Evolutionary conservation across 805 yeast species (phyloP).

Genomic region (Candida verbasci): DNA sequence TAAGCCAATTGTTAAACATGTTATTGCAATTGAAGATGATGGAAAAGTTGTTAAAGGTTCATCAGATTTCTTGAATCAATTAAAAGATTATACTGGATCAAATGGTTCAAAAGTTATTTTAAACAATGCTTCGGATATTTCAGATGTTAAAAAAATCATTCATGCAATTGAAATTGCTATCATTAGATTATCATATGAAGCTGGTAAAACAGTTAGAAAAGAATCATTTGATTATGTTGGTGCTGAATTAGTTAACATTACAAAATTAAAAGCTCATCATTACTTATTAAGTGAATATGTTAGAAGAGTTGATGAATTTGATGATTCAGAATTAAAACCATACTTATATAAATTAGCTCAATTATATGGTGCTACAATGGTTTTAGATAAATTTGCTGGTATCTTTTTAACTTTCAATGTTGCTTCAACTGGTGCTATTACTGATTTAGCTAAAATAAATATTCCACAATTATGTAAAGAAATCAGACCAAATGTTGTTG

Average conservation of each 20-base stretch:
- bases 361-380: slow-evolving; percentile 28
- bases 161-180: slow-evolving; percentile 39
- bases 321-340: slow-evolving; percentile 21
- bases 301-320: slow-evolving; percentile 17
- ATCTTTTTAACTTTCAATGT: slow-evolving; percentile 35
- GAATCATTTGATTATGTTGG: slow-evolving; percentile 30
- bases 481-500: slow-evolving; percentile 37
- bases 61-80: slow-evolving; percentile 11
- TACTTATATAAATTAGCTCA: slow-evolving; percentile 28
- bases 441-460: slow-evolving; percentile 19
- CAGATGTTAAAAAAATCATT: slow-evolving; percentile 27
- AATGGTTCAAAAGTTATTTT: slow-evolving; percentile 27
- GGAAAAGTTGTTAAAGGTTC: slow-evolving; percentile 27
- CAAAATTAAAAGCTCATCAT: slow-evolving; percentile 42
- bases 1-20: slow-evolving; percentile 45
- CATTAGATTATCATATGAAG: slow-evolving; percentile 28
- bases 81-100: slow-evolving; percentile 9
- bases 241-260: slow-evolving; percentile 33
- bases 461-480: slow-evolving; percentile 30
- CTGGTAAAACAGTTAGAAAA: slow-evolving; percentile 19
- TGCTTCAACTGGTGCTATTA: slow-evolving; percentile 25
- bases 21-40: slow-evolving; percentile 30
- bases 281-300: slow-evolving; percentile 32
- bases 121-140: slow-evolving; percentile 19
- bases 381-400: slow-evolving; percentile 31